Conservation (phyloP, 2,329 filamentous ascomycete species). For the Microthyrium microscopicum region DNA sequence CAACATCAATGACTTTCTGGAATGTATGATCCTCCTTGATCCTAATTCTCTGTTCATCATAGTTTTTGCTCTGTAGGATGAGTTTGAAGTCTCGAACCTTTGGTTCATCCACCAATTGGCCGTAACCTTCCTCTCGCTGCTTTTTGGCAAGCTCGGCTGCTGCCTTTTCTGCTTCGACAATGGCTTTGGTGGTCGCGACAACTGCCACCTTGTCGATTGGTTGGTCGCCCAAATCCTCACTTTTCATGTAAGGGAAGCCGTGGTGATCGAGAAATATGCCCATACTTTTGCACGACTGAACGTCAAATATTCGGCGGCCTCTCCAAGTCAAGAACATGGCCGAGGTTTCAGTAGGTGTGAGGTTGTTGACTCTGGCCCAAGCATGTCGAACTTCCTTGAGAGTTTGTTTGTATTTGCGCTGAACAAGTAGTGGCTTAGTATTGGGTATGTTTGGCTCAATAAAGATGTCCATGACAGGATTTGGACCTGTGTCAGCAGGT, state of each 20-base stretch:
- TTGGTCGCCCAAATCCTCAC: background rate
- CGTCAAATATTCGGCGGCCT: constrained; percentile 52
- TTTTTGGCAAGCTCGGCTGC: constrained; percentile 8
- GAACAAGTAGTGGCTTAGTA: constrained; percentile 44
- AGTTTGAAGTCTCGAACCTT: constrained; percentile 23
- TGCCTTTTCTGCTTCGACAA: constrained; percentile 9
- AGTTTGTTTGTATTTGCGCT: constrained; percentile 48
- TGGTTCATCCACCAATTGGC: constrained; percentile 21
- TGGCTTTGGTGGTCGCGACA: constrained; percentile 5
- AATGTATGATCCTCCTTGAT: constrained; percentile 24
- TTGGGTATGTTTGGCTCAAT: constrained; percentile 50
- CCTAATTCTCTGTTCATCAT: constrained; percentile 33
- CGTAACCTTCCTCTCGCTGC: constrained; percentile 14
- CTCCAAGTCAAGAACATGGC: constrained; percentile 65
- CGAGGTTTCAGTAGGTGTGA: background rate
- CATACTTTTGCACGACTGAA: constrained; percentile 55
- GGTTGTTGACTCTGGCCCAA: constrained; percentile 37
- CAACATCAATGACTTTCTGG: constrained; percentile 15
- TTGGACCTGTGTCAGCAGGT: constrained; percentile 14
- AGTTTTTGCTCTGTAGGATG: constrained; percentile 33
- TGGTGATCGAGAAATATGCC: constrained; percentile 19
- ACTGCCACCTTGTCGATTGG: constrained; percentile 2
- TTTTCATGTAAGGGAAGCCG: constrained; percentile 1
- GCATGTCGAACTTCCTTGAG: constrained; percentile 49
- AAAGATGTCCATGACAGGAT: constrained; percentile 44